phyloP scores from a whole-genome alignment of 2,329 filamentous ascomycete genomes.

The Ceratocystis harringtonii region DNA sequence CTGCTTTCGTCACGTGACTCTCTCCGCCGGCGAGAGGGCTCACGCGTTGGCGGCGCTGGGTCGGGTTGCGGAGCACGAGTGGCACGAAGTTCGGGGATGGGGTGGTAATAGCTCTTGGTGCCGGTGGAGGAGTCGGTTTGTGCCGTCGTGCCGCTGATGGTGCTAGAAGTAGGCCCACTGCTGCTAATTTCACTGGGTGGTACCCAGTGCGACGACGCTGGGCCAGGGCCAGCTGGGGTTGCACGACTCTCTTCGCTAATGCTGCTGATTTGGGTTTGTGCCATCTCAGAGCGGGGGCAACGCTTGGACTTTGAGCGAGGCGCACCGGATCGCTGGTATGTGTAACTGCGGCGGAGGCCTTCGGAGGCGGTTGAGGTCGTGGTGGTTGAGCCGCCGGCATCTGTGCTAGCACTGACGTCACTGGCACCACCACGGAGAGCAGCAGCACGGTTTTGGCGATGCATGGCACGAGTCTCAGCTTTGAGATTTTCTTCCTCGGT shows the following conservation, averaged over 20 bases:
- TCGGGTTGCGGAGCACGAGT: neutral
- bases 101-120: constrained; percentile 42
- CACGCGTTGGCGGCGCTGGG: constrained; percentile 14
- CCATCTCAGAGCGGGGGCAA: constrained; percentile 23
- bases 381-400: constrained; percentile 6
- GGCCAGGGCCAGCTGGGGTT: neutral
- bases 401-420: constrained; percentile 11
- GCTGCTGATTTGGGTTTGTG: constrained; percentile 19
- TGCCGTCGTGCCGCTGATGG: constrained; percentile 18
- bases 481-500: constrained; percentile 41
- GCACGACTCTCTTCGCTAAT: neutral
- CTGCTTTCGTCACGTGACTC: constrained; percentile 8
- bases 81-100: constrained; percentile 36
- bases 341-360: constrained; percentile 35
- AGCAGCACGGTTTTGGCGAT: constrained; percentile 34
- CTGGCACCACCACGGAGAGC: constrained; percentile 15
- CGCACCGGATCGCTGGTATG: constrained; percentile 31
- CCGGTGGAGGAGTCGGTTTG: constrained; percentile 33
- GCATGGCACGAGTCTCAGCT: constrained; percentile 40
- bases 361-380: constrained; percentile 6
- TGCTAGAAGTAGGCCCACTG: constrained; percentile 5
- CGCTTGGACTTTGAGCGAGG: constrained; percentile 18
- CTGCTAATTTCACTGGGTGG: constrained; percentile 13
- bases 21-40: constrained; percentile 7
- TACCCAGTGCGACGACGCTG: neutral